Evolutionary conservation across 306 rosid genomes (phyloP).

Genomic region (Cyamopsis tetragonoloba): DNA sequence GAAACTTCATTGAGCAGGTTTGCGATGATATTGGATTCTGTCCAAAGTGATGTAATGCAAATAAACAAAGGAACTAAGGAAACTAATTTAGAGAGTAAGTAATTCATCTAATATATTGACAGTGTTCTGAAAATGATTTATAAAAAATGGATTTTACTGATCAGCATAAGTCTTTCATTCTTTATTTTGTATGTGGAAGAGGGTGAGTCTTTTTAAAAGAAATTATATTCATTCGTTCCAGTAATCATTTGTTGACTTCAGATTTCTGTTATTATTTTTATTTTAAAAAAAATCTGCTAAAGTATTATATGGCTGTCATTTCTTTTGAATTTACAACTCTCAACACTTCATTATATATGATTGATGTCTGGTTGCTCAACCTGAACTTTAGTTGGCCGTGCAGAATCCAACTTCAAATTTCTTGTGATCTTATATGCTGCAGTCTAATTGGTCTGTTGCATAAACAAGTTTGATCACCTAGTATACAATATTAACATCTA

Average conservation of each 20-base stretch:
- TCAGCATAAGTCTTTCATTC: background rate
- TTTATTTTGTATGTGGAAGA: slow-evolving; percentile 2
- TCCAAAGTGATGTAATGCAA: slow-evolving; percentile 82
- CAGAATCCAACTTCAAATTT: no score
- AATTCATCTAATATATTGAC: slow-evolving; percentile 23
- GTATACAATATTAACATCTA: no score
- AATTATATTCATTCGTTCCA: background rate
- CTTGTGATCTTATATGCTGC: no score
- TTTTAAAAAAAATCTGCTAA: slow-evolving; percentile 7
- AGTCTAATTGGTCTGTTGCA: no score
- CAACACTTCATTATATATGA: no score
- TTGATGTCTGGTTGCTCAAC: no score
- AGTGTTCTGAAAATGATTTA: slow-evolving; percentile 19
- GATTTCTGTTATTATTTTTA: background rate
- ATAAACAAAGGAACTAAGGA: slow-evolving; percentile 84
- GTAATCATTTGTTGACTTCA: background rate
- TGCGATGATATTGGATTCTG: slow-evolving; percentile 88
- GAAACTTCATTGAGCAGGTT: slow-evolving; percentile 84
- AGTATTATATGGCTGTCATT: background rate
- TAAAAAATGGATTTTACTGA: slow-evolving; percentile 2
- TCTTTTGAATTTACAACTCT: background rate
- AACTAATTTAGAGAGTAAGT: slow-evolving; percentile 70
- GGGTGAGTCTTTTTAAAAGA: background rate
- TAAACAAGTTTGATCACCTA: no score
- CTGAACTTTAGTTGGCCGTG: no score